Percentiles rank a stretch among this genome's conserved stretches.
Evolutionary conservation across 768 basidiomycete genomes (phyloP).

Genomic region (Tulasnella sp.): DNA sequence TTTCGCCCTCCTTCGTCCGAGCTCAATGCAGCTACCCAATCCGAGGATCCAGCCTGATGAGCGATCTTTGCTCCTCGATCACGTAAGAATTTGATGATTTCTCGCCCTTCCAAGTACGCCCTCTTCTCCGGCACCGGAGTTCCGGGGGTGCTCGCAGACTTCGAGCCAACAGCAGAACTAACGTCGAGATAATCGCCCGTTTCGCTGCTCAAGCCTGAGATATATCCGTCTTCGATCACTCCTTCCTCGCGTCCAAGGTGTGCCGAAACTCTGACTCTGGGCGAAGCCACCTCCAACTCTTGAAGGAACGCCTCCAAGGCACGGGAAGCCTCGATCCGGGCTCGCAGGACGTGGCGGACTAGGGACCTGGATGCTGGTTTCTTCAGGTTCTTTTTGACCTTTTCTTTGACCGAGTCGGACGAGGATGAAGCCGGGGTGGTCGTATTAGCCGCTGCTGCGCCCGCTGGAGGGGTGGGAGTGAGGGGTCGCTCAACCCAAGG

Average conservation of each 20-base stretch:
- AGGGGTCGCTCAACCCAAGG: constrained; percentile 57
- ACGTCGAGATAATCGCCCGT: constrained; percentile 28
- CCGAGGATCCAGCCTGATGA: constrained; percentile 48
- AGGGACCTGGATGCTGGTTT: constrained; percentile 72
- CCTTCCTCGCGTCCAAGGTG: constrained; percentile 40
- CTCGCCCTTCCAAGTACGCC: constrained; percentile 63
- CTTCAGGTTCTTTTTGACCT: constrained; percentile 35
- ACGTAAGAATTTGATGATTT: constrained; percentile 69
- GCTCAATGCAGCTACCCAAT: constrained; percentile 65
- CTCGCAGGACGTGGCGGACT: constrained; percentile 82
- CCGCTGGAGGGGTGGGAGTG: constrained; percentile 24
- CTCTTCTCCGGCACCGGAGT: constrained; percentile 26
- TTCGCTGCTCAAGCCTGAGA: constrained; percentile 32
- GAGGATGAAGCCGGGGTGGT: constrained; percentile 31
- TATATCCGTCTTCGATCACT: constrained; percentile 38
- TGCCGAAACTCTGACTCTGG: constrained; percentile 16
- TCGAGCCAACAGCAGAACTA: constrained; percentile 32
- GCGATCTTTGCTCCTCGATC: constrained; percentile 68
- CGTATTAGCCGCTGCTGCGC: constrained; percentile 23
- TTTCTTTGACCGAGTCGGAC: constrained; percentile 30
- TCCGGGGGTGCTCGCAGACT: constrained; percentile 27
- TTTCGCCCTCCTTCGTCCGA: constrained; percentile 32
- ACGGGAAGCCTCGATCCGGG: constrained; percentile 76
- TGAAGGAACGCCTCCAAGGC: constrained; percentile 70
- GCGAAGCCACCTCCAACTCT: constrained; percentile 43